Evolutionary conservation across 495 filamentous ascomycete species (phyloP).

Genomic region (Lentithecium fluviatile): DNA sequence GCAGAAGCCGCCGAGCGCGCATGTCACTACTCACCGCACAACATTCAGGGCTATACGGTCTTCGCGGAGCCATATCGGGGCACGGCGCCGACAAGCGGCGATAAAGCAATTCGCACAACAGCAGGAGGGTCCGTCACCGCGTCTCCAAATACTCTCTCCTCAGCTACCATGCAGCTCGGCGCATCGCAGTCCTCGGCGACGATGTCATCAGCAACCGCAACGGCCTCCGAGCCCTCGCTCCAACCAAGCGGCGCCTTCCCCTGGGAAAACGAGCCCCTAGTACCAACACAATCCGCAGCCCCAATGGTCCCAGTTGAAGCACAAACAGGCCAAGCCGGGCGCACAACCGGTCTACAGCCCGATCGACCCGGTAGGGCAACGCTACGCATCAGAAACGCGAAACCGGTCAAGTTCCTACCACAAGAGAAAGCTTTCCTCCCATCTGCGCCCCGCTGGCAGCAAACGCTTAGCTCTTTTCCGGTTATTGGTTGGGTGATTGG

Average conservation of each 20-base stretch:
- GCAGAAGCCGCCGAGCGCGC: constrained; percentile 74
- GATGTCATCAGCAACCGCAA: constrained; percentile 31
- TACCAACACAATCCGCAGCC: background rate
- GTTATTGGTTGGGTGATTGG: constrained; percentile 37
- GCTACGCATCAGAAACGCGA: constrained; percentile 39
- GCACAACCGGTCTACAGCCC: constrained; percentile 2
- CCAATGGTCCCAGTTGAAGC: constrained; percentile 15
- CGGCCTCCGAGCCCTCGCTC: constrained; percentile 42
- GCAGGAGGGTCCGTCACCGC: constrained; percentile 37
- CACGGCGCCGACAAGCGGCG: constrained; percentile 60
- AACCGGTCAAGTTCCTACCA: constrained; percentile 36
- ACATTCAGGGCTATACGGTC: constrained; percentile 71
- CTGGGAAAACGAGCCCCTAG: constrained; percentile 1
- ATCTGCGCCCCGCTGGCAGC: constrained; percentile 38
- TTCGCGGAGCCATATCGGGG: constrained; percentile 76
- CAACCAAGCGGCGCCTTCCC: constrained; percentile 36
- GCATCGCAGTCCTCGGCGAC: constrained; percentile 23
- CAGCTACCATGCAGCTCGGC: constrained; percentile 19
- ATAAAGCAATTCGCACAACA: constrained; percentile 55
- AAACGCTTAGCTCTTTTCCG: constrained; percentile 32
- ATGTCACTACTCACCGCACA: constrained; percentile 70
- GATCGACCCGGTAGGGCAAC: constrained; percentile 3
- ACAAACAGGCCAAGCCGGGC: constrained; percentile 23
- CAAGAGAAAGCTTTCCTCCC: constrained; percentile 43
- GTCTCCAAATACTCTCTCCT: constrained; percentile 26